phyloP scores from a whole-genome alignment of 2,329 filamentous ascomycete genomes.

The Fusarium zealandicum region DNA sequence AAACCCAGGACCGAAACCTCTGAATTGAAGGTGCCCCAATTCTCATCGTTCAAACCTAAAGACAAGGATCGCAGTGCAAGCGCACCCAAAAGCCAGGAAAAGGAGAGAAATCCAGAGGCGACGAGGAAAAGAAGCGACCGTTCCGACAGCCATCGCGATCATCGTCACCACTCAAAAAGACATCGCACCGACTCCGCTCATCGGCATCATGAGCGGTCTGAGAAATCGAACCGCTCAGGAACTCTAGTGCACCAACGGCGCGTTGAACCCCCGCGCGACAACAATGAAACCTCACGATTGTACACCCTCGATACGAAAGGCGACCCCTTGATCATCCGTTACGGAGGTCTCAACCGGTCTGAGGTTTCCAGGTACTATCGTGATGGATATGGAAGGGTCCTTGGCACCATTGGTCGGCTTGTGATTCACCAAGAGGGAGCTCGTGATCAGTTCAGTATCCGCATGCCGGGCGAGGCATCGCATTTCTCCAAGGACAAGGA shows the following conservation, averaged over 20 bases:
- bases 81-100: slow-evolving; percentile 23
- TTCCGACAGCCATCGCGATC: slow-evolving; percentile 27
- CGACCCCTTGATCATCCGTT: slow-evolving; percentile 76
- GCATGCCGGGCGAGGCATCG: slow-evolving; percentile 51
- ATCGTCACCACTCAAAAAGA: slow-evolving; percentile 26
- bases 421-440: slow-evolving; percentile 72
- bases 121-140: slow-evolving; percentile 32
- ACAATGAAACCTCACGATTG: slow-evolving; percentile 35
- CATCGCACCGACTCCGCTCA: slow-evolving; percentile 27
- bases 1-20: slow-evolving; percentile 22
- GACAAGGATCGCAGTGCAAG: slow-evolving; percentile 46
- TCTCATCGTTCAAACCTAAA: slow-evolving; percentile 72
- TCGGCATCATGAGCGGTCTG: slow-evolving; percentile 15
- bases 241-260: slow-evolving; percentile 13
- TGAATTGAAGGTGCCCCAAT: slow-evolving; percentile 62
- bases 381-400: slow-evolving; percentile 70
- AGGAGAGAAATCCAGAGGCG: slow-evolving; percentile 31
- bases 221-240: slow-evolving; percentile 6
- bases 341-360: slow-evolving; percentile 76
- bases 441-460: slow-evolving; percentile 61
- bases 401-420: slow-evolving; percentile 68
- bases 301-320: slow-evolving; percentile 77
- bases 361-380: slow-evolving; percentile 75
- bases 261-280: slow-evolving; percentile 9
- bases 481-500: slow-evolving; percentile 51